These are phyloP conservation scores for Cerioporus squamosus DNA, from an alignment of 1,284 basidiomycete species.

Conservation along the genomic window DNA sequence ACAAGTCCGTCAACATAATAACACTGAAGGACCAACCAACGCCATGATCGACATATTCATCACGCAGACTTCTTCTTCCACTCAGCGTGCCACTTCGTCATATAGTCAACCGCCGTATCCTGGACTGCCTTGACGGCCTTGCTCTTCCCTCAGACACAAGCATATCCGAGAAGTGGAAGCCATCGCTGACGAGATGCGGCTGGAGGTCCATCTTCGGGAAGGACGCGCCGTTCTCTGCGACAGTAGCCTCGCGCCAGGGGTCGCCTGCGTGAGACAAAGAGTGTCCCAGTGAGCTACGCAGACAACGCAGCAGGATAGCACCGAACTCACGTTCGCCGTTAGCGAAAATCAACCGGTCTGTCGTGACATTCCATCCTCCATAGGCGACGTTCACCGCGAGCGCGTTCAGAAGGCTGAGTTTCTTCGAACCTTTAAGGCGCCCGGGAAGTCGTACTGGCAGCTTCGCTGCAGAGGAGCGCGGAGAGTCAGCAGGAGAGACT, in stretches of 20 bases:
- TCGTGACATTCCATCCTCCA: constrained; percentile 63
- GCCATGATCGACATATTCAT: no score
- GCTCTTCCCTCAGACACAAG: constrained; percentile 41
- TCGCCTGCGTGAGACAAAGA: constrained; percentile 46
- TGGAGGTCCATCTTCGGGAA: constrained; percentile 50
- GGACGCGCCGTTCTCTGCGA: constrained; percentile 52
- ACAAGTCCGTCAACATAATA: no score
- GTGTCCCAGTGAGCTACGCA: not conserved
- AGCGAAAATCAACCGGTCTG: constrained; percentile 65
- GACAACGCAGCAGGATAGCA: no score
- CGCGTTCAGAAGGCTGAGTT: constrained; percentile 41
- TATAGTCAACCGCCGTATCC: constrained; percentile 35
- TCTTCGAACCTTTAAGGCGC: constrained; percentile 32
- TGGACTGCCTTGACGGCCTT: constrained; percentile 55
- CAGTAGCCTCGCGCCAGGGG: constrained; percentile 67
- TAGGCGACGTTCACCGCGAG: constrained; percentile 53
- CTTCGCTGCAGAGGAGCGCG: no score
- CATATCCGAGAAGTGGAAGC: constrained; percentile 68
- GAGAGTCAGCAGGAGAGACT: no score
- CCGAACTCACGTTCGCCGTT: constrained; percentile 59
- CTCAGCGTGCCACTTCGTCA: constrained; percentile 13
- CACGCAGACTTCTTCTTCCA: not conserved
- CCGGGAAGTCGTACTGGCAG: no score
- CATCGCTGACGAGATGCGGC: constrained; percentile 57
- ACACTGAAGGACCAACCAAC: no score